Evolutionary conservation across 1,284 basidiomycete species (phyloP), one percentile per base, ranked within the genome.

Genomic region (Malassezia yamatoensis): DNA sequence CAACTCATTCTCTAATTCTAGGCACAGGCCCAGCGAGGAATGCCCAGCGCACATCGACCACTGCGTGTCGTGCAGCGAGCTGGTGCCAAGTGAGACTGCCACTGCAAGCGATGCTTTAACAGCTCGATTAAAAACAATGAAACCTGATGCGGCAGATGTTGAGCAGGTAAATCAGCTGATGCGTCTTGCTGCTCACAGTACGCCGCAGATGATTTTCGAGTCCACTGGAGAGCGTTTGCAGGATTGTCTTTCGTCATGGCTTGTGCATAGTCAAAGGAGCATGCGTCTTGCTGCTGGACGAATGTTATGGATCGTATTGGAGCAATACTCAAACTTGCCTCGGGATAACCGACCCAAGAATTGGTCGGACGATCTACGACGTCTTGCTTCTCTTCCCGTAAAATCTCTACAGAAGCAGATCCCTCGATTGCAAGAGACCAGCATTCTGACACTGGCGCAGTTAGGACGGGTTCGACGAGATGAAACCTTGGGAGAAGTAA

Each of bases 401-500:
- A 36, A 18, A 4, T 38, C 24, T 5, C 8, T 32, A 6, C 4
- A 10, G 8, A 13, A 37, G 45, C 5, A 33, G 4, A 33, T 29
- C 18, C 37, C 29, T 8, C 51, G 32, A 7, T 32, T 58, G 7
- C 55, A 58, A 20, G 55, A 58, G 55, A 53, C 55, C 38, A 20
- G 32, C 18, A 16, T 58, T 5, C 15, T 53, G 21, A 51, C 42
- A 10, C 5, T 58, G 1, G 55, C 50, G 24, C 55, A 38, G 16
- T 41, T 58, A 11, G 55, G 55, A 6, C 46, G 50, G 35, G 46
- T 53, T 15, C 55, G 35, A 10, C 39, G 51, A 24, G 55, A 58
- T 18, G 35, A 35, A 18, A 40, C 33, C 16, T 37, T 46, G 18
- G 37, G 20, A 12, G 29, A n/a, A 24, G 51, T 53, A 20, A 36